These are phyloP conservation scores for Misopates orontium DNA, from an alignment of 257 asterid species.

Conservation along the genomic window DNA sequence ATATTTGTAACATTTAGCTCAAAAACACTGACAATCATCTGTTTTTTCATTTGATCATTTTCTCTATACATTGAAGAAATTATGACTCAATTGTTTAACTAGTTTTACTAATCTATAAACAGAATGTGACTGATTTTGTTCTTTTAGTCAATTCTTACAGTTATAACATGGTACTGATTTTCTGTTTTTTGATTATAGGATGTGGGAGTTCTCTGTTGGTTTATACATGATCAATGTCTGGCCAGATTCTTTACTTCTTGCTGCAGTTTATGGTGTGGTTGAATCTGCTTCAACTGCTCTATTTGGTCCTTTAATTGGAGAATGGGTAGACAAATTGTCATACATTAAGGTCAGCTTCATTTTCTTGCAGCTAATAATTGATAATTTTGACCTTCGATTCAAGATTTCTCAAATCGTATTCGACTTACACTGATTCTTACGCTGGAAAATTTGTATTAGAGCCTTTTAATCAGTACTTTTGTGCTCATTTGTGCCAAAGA, in stretches of 20 bases:
- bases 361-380: too few relatives aligned
- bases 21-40: too few relatives aligned
- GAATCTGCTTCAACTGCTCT: slow-evolving; percentile 77
- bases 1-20: too few relatives aligned
- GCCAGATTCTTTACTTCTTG: slow-evolving; percentile 82
- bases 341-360: slow-evolving; percentile 53
- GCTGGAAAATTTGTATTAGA: not conserved
- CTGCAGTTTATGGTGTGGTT: slow-evolving; percentile 82
- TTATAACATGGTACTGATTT: too few relatives aligned
- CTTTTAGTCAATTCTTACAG: too few relatives aligned
- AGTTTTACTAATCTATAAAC: too few relatives aligned
- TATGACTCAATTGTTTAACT: too few relatives aligned
- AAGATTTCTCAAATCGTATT: not conserved
- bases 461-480: not conserved
- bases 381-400: not conserved
- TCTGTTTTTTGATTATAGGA: slow-evolving; percentile 43
- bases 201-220: slow-evolving; percentile 98
- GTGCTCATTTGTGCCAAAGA: not conserved
- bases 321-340: slow-evolving; percentile 62
- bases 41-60: too few relatives aligned
- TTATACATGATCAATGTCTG: slow-evolving; percentile 86
- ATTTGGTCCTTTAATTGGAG: slow-evolving; percentile 75
- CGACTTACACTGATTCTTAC: not conserved
- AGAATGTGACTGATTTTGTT: too few relatives aligned
- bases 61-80: too few relatives aligned